Evolutionary conservation across 140 eudicot genomes (phyloP), one percentile per base, ranked within the genome.

Genomic region (Anethum foeniculum): DNA sequence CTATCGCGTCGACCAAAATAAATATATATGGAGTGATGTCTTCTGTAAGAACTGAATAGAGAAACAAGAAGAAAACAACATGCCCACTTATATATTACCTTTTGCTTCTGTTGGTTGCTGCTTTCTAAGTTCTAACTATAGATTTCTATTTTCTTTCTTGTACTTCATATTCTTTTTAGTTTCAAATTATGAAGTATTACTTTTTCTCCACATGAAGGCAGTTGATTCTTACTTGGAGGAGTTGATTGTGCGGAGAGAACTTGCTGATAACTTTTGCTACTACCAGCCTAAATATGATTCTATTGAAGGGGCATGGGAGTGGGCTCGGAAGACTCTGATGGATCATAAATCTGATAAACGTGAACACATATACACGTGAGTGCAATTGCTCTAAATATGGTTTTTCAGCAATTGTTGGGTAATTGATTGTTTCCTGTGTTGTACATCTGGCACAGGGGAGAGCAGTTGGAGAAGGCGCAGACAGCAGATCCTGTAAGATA

Each of bases 231-330:
- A 93, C 79, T 79, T 91, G 80, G 98, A 93, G 88, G 99, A 96
- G 85, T 75, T 93, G 84, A 88, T 96, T 10, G 93, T 93, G 52
- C 91, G 97, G 25, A 87, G 98, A 90, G 99, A 96, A 80, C 89
- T 96, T 36, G 89, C 99, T 64, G 98, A 96, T 85, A 96, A 96
- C 87, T 96, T 93, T 81, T 96, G 99, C 85, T 88, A 76, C 80
- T 96, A 96, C 82, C 97, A 96, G 88, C 96, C 97, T 78, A 90
- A 88, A 3, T 96, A 93, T 80, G 99, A 91, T 84, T 96, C 97
- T 11, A 51, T 96, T 62, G 83, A 87, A 85, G 99, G 99, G 54
- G 99, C 99, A 8, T 96, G 98, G 98, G 99, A 96, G 15, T 96
- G 99, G 99, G 99, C 98, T 56, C 98, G 93, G 81, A 88, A 79